Percentiles rank a stretch among this genome's conserved stretches.
These are phyloP conservation scores for Eucalyptus sp. DNA, from an alignment of 345 rosid species.

Conservation along the genomic window DNA sequence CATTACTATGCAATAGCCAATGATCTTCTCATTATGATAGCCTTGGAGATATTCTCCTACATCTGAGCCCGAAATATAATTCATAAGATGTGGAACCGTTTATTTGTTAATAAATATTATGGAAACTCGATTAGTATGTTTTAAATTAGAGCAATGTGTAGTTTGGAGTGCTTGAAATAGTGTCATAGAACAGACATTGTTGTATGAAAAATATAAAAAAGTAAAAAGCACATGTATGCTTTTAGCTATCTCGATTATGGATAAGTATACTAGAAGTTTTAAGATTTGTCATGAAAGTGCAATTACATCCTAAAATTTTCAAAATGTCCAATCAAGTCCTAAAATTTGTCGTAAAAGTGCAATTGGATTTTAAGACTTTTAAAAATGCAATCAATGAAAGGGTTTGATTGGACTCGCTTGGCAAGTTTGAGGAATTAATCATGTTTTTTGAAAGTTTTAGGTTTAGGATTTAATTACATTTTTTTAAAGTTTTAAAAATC, in stretches of 20 bases:
- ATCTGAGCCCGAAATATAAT: not conserved
- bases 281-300: too few species aligned
- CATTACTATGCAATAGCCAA: not conserved
- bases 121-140: not conserved
- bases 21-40: not conserved
- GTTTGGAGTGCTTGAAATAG: not conserved
- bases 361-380: too few species aligned
- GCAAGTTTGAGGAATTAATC: too few species aligned
- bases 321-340: rapidly evolving
- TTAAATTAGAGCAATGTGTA: not conserved
- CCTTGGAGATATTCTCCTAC: not conserved
- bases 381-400: too few species aligned
- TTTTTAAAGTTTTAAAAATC: too few species aligned
- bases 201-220: not conserved
- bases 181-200: not conserved
- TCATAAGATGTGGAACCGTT: not conserved
- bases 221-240: too few species aligned
- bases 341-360: rapidly evolving
- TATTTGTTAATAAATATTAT: not conserved
- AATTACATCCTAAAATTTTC: rapidly evolving
- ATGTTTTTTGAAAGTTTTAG: too few species aligned
- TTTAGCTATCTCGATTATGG: too few species aligned
- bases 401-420: rapidly evolving
- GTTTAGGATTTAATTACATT: too few species aligned
- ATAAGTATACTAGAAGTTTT: too few species aligned